phyloP scores from a whole-genome alignment of 352 stramenopile genomes.

The Porosira glacialis region DNA sequence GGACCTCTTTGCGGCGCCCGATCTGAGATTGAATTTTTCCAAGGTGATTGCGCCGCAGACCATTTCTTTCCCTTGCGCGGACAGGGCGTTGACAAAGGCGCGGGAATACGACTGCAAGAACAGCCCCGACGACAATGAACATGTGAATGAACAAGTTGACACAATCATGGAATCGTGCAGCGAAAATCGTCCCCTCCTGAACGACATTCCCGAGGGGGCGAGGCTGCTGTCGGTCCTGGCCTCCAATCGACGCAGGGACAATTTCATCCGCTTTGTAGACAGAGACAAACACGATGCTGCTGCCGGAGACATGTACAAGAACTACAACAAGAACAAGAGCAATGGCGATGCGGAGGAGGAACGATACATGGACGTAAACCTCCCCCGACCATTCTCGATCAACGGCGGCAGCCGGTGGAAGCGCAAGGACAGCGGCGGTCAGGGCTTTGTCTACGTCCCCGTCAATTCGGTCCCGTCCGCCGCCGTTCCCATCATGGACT shows the following conservation, averaged over 20 bases:
- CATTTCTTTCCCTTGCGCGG: constrained; percentile 24
- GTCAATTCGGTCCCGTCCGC: constrained; percentile 53
- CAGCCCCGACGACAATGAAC: neutral
- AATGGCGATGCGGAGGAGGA: constrained; percentile 17
- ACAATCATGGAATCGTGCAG: no score
- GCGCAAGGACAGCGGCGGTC: constrained; percentile 31
- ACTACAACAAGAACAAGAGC: no score
- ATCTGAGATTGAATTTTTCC: constrained; percentile 10
- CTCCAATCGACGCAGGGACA: constrained; percentile 48
- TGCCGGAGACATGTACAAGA: no score
- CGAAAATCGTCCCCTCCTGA: constrained; percentile 41
- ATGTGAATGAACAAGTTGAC: no score
- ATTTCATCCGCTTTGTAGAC: constrained; percentile 54
- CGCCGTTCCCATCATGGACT: constrained; percentile 28
- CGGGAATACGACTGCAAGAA: no score
- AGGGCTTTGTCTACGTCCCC: constrained; percentile 47
- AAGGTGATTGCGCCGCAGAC: constrained; percentile 14
- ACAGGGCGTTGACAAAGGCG: no score
- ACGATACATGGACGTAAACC: constrained; percentile 32
- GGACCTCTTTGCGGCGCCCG: constrained; percentile 22
- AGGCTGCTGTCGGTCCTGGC: constrained; percentile 63
- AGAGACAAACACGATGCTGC: no score
- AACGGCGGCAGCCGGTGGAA: constrained; percentile 46
- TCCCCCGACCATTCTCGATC: constrained; percentile 26
- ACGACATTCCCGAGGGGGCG: constrained; percentile 67